These are phyloP conservation scores for Ceratobasidium sp. DNA, from an alignment of 1,284 basidiomycete genomes.

Conservation along the genomic window DNA sequence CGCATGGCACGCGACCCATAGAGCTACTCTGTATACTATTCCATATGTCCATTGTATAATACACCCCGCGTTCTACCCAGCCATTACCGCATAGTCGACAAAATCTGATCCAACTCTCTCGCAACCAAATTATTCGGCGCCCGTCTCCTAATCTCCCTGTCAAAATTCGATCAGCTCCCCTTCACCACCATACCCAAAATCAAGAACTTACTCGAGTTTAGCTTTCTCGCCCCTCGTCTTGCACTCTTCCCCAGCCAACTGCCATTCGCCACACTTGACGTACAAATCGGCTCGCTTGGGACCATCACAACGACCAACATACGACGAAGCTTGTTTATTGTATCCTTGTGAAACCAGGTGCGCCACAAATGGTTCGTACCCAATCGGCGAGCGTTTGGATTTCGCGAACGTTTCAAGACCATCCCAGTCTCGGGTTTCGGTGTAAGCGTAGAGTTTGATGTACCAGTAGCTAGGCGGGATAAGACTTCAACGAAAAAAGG, in stretches of 20 bases:
- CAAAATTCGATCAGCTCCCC: conserved; percentile 30
- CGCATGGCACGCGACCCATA: conserved; percentile 35
- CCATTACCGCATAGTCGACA: conserved; percentile 45
- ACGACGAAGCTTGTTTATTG: conserved; percentile 73
- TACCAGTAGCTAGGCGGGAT: conserved; percentile 83
- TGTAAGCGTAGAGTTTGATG: conserved; percentile 83
- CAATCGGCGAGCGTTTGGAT: conserved; percentile 90
- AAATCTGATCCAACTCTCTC: conserved; percentile 76
- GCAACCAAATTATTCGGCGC: conserved; percentile 80
- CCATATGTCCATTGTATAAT: conserved; percentile 32
- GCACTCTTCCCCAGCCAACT: conserved; percentile 83
- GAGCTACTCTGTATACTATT: conserved; percentile 19
- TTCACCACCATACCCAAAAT: conserved; percentile 34
- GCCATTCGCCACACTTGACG: conserved; percentile 87
- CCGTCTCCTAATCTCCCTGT: conserved; percentile 69
- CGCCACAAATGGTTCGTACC: conserved; percentile 91
- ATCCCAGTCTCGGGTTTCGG: conserved; percentile 81
- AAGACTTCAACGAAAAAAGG: neutral
- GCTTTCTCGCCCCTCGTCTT: conserved; percentile 84
- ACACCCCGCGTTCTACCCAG: neutral
- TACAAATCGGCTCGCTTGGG: conserved; percentile 85
- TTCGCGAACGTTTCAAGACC: conserved; percentile 83
- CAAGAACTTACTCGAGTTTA: conserved; percentile 74
- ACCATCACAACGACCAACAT: conserved; percentile 82
- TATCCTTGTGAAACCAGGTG: conserved; percentile 77